Conservation (phyloP, 192 early-diverging fungal genomes). For the Helicostylum pulchrum region DNA sequence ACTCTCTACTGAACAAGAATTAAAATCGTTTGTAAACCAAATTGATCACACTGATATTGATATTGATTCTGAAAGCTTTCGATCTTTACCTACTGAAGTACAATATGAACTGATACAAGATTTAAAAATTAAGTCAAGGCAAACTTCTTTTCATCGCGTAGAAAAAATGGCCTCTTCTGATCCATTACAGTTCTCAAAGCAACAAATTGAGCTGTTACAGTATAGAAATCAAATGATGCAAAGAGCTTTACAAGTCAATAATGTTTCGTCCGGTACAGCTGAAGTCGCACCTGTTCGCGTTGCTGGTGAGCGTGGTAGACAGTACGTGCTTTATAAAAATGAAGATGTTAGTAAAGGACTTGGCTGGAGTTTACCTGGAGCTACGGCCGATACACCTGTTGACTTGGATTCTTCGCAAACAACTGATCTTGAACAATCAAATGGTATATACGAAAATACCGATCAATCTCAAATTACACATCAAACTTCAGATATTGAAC, state of each 20-base stretch:
- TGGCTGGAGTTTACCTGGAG: slow-evolving; percentile 66
- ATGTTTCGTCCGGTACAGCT: slow-evolving; percentile 27
- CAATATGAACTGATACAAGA: slow-evolving; percentile 96
- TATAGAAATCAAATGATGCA: slow-evolving; percentile 86
- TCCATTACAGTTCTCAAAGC: slow-evolving; percentile 80
- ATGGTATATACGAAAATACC: background rate
- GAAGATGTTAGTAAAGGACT: slow-evolving; percentile 54
- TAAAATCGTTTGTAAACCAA: slow-evolving; percentile 28
- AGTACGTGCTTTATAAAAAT: slow-evolving; percentile 86
- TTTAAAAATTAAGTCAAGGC: slow-evolving; percentile 75
- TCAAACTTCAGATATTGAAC: background rate
- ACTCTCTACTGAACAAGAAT: slow-evolving; percentile 13
- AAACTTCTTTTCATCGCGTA: slow-evolving; percentile 64
- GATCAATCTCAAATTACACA: too few relatives aligned
- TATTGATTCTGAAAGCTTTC: slow-evolving; percentile 77
- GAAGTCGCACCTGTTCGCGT: slow-evolving; percentile 55
- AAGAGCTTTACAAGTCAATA: slow-evolving; percentile 51
- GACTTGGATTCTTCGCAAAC: background rate
- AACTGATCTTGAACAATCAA: background rate
- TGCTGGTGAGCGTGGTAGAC: slow-evolving; percentile 74
- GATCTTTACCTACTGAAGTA: slow-evolving; percentile 68
- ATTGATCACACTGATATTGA: slow-evolving; percentile 51
- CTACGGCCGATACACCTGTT: slow-evolving; percentile 3
- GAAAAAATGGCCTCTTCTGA: slow-evolving; percentile 46
- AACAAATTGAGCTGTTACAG: slow-evolving; percentile 84